Conservation (phyloP, 257 asterid genomes). For the Solanum etuberosum region DNA sequence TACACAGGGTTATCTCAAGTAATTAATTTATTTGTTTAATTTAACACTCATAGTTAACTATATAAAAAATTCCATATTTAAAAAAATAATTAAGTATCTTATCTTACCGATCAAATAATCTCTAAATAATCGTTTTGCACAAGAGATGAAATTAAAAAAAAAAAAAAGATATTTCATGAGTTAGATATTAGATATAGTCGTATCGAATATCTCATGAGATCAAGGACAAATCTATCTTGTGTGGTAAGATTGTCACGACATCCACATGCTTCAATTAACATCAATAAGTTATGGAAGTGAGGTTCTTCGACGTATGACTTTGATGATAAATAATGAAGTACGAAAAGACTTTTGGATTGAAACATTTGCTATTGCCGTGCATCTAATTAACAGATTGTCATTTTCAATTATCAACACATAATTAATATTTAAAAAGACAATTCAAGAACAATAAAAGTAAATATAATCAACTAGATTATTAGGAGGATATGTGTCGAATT, state of each 20-base stretch:
- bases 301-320: neutral
- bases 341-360: neutral
- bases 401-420: neutral
- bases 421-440: neutral
- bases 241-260: neutral
- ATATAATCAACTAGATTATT: neutral
- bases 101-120: neutral
- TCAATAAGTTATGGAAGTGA: neutral
- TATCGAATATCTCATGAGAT: neutral
- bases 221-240: too few species aligned
- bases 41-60: neutral
- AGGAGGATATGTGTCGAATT: too few species aligned
- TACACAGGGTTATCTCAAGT: neutral
- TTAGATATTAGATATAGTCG: neutral
- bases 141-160: neutral
- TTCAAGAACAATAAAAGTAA: neutral
- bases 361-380: neutral
- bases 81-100: neutral
- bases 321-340: neutral
- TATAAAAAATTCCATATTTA: neutral
- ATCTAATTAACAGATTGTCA: too few species aligned
- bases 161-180: neutral
- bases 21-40: neutral
- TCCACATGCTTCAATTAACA: neutral
- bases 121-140: neutral